phyloP scores from a whole-genome alignment of 2,329 filamentous ascomycete genomes.

The Talaromyces sp. region DNA sequence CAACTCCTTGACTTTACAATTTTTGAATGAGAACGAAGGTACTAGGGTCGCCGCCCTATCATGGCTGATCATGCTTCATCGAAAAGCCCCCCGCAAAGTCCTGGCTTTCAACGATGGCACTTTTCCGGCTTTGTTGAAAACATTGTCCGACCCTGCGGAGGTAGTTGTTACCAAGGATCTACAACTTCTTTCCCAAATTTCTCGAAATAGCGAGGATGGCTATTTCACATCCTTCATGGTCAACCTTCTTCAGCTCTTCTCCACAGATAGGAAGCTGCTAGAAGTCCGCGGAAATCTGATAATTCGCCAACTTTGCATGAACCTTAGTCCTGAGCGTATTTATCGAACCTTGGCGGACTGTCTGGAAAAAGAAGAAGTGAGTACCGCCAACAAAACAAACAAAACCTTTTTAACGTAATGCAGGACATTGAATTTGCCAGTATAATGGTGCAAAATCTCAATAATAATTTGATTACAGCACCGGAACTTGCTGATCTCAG shows the following conservation, averaged over 20 bases:
- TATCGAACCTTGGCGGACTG: slow-evolving; percentile 94
- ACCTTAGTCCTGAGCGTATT: slow-evolving; percentile 87
- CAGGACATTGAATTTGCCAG: slow-evolving; percentile 93
- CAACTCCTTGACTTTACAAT: slow-evolving; percentile 84
- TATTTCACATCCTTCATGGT: slow-evolving; percentile 99
- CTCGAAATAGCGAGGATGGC: slow-evolving; percentile 89
- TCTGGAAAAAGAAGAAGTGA: slow-evolving; percentile 82
- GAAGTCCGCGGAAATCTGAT: slow-evolving; percentile 94
- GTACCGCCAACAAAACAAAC: slow-evolving; percentile 8
- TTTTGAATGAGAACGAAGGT: slow-evolving; percentile 93
- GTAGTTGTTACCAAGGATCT: slow-evolving; percentile 93
- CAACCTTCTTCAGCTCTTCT: slow-evolving; percentile 89
- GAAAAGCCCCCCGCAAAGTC: slow-evolving; percentile 88
- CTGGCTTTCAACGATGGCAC: slow-evolving; percentile 95
- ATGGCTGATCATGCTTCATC: slow-evolving; percentile 96
- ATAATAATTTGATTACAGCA: slow-evolving; percentile 97
- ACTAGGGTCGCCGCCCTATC: slow-evolving; percentile 89
- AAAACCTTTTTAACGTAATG: slow-evolving; percentile 8
- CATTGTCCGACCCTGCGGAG: slow-evolving; percentile 88
- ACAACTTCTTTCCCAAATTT: slow-evolving; percentile 91
- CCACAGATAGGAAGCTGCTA: slow-evolving; percentile 82
- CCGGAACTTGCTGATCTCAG: slow-evolving; percentile 87
- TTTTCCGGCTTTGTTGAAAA: slow-evolving; percentile 92
- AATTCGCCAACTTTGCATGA: slow-evolving; percentile 89
- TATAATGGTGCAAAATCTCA: slow-evolving; percentile 98